A percentile compares a stretch with the other conserved stretches of the same genome.
Conservation (phyloP, 116 monocot genomes). For the Zostera marina region DNA sequence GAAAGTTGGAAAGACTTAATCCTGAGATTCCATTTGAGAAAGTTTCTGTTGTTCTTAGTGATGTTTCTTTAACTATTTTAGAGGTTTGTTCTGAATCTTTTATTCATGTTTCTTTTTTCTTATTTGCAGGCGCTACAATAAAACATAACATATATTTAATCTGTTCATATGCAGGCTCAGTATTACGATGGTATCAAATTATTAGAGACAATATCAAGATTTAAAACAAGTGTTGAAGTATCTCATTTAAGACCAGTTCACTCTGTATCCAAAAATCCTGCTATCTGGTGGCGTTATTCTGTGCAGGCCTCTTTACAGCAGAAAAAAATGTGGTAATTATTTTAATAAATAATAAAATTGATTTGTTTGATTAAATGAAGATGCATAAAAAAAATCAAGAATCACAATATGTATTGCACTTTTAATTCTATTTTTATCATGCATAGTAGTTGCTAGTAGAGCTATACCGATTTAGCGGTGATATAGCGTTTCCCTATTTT, state of each 20-base stretch:
- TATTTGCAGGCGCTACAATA: neutral
- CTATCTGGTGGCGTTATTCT: conserved; percentile 89
- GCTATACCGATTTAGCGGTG: no score
- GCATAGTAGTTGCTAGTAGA: no score
- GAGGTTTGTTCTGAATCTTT: conserved; percentile 30
- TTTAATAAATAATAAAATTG: conserved; percentile 1
- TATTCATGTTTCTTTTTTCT: neutral
- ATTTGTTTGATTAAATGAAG: neutral
- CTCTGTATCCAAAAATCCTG: conserved; percentile 45
- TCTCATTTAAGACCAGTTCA: conserved; percentile 82
- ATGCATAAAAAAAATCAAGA: no score
- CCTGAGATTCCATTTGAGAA: conserved; percentile 65
- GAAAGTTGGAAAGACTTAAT: conserved; percentile 63
- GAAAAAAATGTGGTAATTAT: conserved; percentile 69
- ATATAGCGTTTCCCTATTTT: no score
- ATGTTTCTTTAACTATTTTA: conserved; percentile 72
- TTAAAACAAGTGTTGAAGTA: conserved; percentile 72
- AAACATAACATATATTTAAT: neutral
- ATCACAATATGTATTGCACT: no score
- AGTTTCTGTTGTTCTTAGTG: conserved; percentile 60
- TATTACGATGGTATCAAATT: conserved; percentile 90
- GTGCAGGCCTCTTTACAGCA: conserved; percentile 72
- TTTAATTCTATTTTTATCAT: no score
- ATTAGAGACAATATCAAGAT: conserved; percentile 62
- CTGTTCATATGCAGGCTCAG: conserved; percentile 45